Evolutionary conservation across 805 yeast species (phyloP).

Genomic region (Lipomyces spencermartinsiae): DNA sequence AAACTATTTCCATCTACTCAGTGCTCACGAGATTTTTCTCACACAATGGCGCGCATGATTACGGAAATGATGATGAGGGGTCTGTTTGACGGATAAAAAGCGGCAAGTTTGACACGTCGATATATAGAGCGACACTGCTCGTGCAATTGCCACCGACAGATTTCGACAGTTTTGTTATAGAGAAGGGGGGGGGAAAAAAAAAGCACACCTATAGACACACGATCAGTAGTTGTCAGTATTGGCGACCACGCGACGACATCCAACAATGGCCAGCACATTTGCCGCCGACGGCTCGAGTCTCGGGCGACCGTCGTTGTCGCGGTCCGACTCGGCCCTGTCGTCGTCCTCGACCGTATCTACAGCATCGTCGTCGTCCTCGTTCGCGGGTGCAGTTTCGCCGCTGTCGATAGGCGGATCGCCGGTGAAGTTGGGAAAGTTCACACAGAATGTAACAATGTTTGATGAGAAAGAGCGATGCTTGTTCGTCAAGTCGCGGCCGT

Average conservation of each 20-base stretch:
- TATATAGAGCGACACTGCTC: background rate
- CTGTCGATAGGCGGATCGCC: background rate
- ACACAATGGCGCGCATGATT: background rate
- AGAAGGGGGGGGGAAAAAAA: no score
- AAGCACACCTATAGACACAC: background rate
- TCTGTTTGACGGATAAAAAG: background rate
- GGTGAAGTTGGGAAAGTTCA: background rate
- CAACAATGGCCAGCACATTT: background rate
- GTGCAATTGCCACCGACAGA: background rate
- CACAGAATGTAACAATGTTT: background rate
- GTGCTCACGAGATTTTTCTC: background rate
- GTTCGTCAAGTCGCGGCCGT: conserved; percentile 16
- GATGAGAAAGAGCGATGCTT: background rate
- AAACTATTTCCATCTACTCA: background rate
- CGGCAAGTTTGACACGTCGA: background rate
- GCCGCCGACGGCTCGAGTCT: no score
- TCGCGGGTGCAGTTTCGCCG: background rate
- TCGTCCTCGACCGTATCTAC: background rate
- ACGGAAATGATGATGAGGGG: background rate
- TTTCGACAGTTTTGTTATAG: background rate
- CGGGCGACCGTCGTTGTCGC: background rate
- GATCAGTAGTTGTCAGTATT: no score
- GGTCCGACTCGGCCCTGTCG: background rate
- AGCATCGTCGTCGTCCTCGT: background rate
- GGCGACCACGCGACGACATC: background rate